phyloP scores from a whole-genome alignment of 2,329 filamentous ascomycete genomes.

The Hypocrella siamensis region DNA sequence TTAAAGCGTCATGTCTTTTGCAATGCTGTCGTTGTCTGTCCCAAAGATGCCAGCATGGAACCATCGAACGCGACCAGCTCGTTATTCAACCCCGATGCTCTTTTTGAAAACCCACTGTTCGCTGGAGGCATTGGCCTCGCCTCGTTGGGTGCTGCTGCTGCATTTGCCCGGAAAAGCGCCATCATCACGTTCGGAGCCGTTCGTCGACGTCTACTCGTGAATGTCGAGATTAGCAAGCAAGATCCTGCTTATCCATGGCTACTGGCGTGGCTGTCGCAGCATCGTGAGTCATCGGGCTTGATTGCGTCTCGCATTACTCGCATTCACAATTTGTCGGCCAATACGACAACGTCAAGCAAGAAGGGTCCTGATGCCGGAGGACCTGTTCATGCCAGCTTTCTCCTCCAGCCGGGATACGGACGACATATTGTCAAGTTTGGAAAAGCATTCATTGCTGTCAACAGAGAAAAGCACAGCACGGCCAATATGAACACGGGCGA shows the following conservation, averaged over 20 bases:
- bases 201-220: conserved; percentile 75
- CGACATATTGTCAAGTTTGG: conserved; percentile 76
- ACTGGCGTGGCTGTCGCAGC: conserved; percentile 81
- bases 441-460: conserved; percentile 75
- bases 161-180: conserved; percentile 64
- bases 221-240: conserved; percentile 88
- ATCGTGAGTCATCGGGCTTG: conserved; percentile 49
- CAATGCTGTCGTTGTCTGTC: too few relatives aligned
- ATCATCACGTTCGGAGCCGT: conserved; percentile 59
- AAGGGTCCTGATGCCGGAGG: conserved; percentile 44
- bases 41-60: conserved; percentile 17
- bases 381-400: conserved; percentile 63
- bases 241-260: conserved; percentile 93
- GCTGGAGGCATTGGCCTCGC: conserved; percentile 78
- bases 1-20: too few relatives aligned
- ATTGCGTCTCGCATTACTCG: conserved; percentile 41
- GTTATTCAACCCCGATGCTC: conserved; percentile 35
- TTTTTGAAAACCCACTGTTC: conserved; percentile 49
- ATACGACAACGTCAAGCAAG: conserved; percentile 40
- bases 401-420: conserved; percentile 81
- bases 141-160: conserved; percentile 66
- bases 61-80: conserved; percentile 14
- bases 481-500: conserved; percentile 69
- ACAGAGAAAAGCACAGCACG: conserved; percentile 71
- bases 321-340: conserved; percentile 42